These are phyloP conservation scores for Cornus suecica DNA, from an alignment of 148 eudicot species.

Conservation along the genomic window DNA sequence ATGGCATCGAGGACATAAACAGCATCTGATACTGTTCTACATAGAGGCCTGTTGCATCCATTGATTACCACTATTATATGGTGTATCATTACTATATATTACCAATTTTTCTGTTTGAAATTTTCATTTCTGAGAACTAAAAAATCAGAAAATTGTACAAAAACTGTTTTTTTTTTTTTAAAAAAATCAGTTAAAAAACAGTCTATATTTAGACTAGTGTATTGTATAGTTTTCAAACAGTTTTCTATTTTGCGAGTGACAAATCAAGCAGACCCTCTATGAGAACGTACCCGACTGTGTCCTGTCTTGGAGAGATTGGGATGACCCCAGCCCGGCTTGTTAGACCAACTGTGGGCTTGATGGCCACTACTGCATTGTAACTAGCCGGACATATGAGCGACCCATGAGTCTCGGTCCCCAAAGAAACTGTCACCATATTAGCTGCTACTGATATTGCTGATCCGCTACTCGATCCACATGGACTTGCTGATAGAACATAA, in stretches of 20 bases:
- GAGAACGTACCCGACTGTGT: conserved; percentile 41
- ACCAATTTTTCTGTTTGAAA: too few species aligned
- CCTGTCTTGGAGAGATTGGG: conserved; percentile 36
- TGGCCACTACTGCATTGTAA: conserved; percentile 41
- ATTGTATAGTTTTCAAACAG: too few species aligned
- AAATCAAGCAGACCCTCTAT: too few species aligned
- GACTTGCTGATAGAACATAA: conserved; percentile 28
- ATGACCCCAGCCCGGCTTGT: conserved; percentile 49
- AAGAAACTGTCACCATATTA: conserved; percentile 46
- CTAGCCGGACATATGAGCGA: conserved; percentile 45
- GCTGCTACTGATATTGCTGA: conserved; percentile 66
- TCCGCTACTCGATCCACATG: conserved; percentile 61
- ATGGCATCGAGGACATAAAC: conserved; percentile 42
- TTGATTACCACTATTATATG: too few species aligned
- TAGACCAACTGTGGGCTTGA: conserved; percentile 52
- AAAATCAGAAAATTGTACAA: too few species aligned
- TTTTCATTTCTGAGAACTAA: too few species aligned
- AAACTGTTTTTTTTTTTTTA: too few species aligned
- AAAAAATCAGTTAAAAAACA: too few species aligned
- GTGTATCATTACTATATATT: too few species aligned
- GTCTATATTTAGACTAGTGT: too few species aligned
- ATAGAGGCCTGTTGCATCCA: conserved; percentile 27
- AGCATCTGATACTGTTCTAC: conserved; percentile 56
- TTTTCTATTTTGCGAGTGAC: too few species aligned
- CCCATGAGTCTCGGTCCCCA: conserved; percentile 58